Percentiles rank a stretch among this genome's conserved stretches.
Evolutionary conservation across 352 stramenopile genomes (phyloP).

Genomic region (Phytophthora podocarpi): DNA sequence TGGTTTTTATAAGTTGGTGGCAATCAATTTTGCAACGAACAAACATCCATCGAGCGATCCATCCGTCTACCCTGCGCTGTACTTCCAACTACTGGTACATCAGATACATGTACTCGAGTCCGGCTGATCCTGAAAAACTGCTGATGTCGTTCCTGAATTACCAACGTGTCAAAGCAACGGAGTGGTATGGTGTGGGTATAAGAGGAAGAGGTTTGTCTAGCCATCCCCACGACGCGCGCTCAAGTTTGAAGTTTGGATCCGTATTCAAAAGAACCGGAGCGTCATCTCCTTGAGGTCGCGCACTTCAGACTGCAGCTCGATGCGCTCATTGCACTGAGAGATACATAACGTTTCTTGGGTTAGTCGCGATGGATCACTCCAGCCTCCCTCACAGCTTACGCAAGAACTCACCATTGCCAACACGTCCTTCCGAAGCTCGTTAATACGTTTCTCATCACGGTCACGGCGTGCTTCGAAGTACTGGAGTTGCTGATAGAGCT

Average conservation of each 20-base stretch:
- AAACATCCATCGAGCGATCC: background rate
- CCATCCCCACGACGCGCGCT: no score
- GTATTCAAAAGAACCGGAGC: slow-evolving; percentile 48
- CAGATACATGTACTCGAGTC: background rate
- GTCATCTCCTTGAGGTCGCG: slow-evolving; percentile 63
- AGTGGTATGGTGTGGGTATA: no score
- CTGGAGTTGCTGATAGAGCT: slow-evolving; percentile 55
- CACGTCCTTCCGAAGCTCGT: slow-evolving; percentile 59
- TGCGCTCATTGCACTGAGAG: slow-evolving; percentile 59
- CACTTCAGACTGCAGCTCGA: slow-evolving; percentile 59
- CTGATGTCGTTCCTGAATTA: no score
- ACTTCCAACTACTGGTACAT: no score
- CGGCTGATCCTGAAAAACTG: no score
- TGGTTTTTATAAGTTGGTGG: slow-evolving; percentile 41
- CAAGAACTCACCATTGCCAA: slow-evolving; percentile 49
- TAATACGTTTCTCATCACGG: slow-evolving; percentile 57
- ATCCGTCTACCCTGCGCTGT: no score
- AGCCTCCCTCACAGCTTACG: background rate
- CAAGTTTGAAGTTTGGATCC: no score
- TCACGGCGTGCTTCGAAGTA: slow-evolving; percentile 49
- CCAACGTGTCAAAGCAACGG: no score
- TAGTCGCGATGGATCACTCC: slow-evolving; percentile 1
- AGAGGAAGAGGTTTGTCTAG: no score
- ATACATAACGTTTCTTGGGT: background rate
- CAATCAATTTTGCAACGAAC: slow-evolving; percentile 23